Base-by-base conservation (phyloP, 2,329 filamentous ascomycete genomes). In the Capronia coronata region DNA sequence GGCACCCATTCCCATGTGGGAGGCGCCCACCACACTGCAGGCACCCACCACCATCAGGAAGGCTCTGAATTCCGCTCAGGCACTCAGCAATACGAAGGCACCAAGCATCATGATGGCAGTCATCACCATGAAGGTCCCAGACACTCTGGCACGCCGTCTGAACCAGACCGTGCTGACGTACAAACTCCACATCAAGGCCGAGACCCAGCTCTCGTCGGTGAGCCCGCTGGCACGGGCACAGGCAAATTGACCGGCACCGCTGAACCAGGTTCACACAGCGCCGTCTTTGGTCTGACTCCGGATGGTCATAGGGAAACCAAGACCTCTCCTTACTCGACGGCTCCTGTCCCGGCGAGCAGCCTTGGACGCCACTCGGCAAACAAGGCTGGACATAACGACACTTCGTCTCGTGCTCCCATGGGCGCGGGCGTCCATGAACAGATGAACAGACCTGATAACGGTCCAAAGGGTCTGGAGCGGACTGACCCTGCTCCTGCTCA, bases 251-350 rank as follows among this genome's bases (percentile, higher is more conserved):
- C 51, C 7, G 58, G 58, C 40, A 47, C 45, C 7, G 58, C 41
- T 18, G 54, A 23, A 1, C 49, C 49, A 3, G 58, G 58, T 37
- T 57, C 54, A n/a, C 58, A 60, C 49, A 55, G 51, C 6, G 58
- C 58, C 11, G 49, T 59, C 22, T 60, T 60, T 32, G 58, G 58
- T 2, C 47, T 60, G n/a, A 60, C 58, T 5, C 58, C 53, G 16
- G 47, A 55, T 34, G 53, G 53, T 23, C 46, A 53, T 27, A 55
- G 41, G 21, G 14, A 48, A 14, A 22, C 23, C 14, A 48, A 54
- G 3, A 49, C 54, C 9, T 41, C 37, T 18, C 11, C 14, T 9
- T 4, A 19, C 3, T 37, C 34, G 34, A 37, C 34, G 14, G 21
- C 48, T 23, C 32, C 38, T 7, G 23, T 25, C 25, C 43, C 54